phyloP scores from a whole-genome alignment of 768 basidiomycete genomes.

The Lanmaoa pseudosensibilis region DNA sequence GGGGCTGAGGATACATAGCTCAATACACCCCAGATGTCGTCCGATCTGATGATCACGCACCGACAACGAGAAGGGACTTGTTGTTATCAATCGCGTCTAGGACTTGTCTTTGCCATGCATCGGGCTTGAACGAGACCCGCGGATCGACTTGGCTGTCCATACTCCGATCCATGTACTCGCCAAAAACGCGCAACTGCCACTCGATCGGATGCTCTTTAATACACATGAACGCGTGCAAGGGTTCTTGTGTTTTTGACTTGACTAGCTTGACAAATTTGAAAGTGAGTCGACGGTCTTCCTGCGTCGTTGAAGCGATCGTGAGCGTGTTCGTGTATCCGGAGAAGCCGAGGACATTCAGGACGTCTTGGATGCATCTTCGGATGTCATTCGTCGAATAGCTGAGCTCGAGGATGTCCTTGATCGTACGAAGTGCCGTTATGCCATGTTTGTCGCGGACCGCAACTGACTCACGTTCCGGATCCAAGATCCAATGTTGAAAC shows the following conservation, averaged over 20 bases:
- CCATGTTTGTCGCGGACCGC: slow-evolving; percentile 45
- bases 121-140: slow-evolving; percentile 63
- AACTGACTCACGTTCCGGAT: slow-evolving; percentile 38
- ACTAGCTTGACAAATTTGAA: slow-evolving; percentile 62
- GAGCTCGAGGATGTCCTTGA: slow-evolving; percentile 45
- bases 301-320: slow-evolving; percentile 1
- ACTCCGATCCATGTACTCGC: slow-evolving; percentile 69
- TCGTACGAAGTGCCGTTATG: slow-evolving; percentile 46
- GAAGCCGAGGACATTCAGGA: slow-evolving; percentile 51
- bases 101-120: slow-evolving; percentile 70
- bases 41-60: slow-evolving; percentile 32
- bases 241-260: slow-evolving; percentile 41
- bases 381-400: slow-evolving; percentile 32
- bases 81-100: slow-evolving; percentile 61
- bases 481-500: slow-evolving; percentile 52
- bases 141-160: slow-evolving; percentile 62
- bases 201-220: slow-evolving; percentile 55
- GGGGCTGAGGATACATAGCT: slow-evolving; percentile 44
- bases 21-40: not conserved
- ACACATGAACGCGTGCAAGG: slow-evolving; percentile 51
- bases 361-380: slow-evolving; percentile 37
- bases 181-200: slow-evolving; percentile 72
- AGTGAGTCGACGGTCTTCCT: slow-evolving; percentile 33
- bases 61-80: slow-evolving; percentile 64
- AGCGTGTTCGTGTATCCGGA: slow-evolving; percentile 35